Evolutionary conservation across 768 basidiomycete species (phyloP).

Genomic region (Mycena rebaudengoi): DNA sequence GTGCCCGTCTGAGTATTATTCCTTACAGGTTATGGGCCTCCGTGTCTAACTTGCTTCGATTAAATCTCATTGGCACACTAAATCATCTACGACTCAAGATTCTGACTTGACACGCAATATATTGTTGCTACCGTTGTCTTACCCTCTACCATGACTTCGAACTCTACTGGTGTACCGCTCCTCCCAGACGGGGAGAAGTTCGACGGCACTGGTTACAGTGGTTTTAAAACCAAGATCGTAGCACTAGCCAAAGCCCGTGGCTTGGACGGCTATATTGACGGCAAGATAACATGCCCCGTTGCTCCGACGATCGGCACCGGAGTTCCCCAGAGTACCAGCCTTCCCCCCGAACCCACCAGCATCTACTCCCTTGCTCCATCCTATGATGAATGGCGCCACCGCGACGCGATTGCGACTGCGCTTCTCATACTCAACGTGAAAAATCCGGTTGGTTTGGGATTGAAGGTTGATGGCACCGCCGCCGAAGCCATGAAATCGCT

Average conservation of each 20-base stretch:
- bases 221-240: conserved; percentile 23
- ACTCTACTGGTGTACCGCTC: conserved; percentile 21
- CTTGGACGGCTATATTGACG: conserved; percentile 30
- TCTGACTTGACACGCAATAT: not conserved
- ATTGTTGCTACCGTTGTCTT: not conserved
- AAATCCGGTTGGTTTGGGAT: conserved; percentile 28
- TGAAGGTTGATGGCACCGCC: conserved; percentile 22
- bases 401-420: not conserved
- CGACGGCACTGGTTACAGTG: conserved; percentile 29
- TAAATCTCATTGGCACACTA: no score
- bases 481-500: conserved; percentile 30
- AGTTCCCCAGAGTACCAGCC: not conserved
- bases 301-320: not conserved
- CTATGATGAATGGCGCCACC: not conserved
- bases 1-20: no score
- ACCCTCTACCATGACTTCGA: not conserved
- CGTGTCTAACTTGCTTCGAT: no score
- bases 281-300: conserved; percentile 21
- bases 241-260: conserved; percentile 20
- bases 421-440: conserved; percentile 19
- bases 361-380: not conserved
- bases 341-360: conserved; percentile 1
- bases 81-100: no score
- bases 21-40: no score
- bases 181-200: conserved; percentile 31